Percentiles rank a stretch among this genome's conserved stretches.
These are phyloP conservation scores for Cryptosporidium xiaoi DNA, from an alignment of 169 alveolate species.

Conservation along the genomic window DNA sequence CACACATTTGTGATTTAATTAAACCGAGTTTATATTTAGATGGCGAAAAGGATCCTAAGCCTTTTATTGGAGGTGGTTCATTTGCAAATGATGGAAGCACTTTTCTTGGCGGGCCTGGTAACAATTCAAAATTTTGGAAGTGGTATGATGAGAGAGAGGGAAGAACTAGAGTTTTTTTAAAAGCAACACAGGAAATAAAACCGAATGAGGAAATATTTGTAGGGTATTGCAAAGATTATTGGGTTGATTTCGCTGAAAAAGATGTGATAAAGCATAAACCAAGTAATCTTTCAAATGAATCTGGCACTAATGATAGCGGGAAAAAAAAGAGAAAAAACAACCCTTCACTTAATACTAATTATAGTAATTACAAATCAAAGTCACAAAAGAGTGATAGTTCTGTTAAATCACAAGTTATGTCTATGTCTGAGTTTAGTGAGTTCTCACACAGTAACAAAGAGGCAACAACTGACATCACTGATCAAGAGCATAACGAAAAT, in stretches of 20 bases:
- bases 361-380: no score
- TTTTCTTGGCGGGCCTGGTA: conserved; percentile 81
- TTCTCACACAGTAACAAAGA: no score
- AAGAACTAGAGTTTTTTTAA: conserved; percentile 78
- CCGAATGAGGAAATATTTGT: conserved; percentile 79
- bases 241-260: conserved; percentile 76
- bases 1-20: conserved; percentile 79
- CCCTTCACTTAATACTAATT: no score
- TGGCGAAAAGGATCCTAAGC: conserved; percentile 78
- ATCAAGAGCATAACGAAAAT: no score
- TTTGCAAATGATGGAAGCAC: conserved; percentile 81
- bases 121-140: conserved; percentile 77
- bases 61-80: conserved; percentile 80
- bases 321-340: neutral
- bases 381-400: no score
- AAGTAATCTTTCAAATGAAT: neutral
- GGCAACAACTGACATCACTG: no score
- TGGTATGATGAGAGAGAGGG: conserved; percentile 81
- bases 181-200: conserved; percentile 77
- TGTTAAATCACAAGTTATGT: no score
- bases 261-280: conserved; percentile 3
- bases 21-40: conserved; percentile 79
- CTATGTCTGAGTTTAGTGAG: no score
- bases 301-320: neutral
- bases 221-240: conserved; percentile 77